phyloP scores from a whole-genome alignment of 1,284 basidiomycete species.

The Sphagnurus paluster region DNA sequence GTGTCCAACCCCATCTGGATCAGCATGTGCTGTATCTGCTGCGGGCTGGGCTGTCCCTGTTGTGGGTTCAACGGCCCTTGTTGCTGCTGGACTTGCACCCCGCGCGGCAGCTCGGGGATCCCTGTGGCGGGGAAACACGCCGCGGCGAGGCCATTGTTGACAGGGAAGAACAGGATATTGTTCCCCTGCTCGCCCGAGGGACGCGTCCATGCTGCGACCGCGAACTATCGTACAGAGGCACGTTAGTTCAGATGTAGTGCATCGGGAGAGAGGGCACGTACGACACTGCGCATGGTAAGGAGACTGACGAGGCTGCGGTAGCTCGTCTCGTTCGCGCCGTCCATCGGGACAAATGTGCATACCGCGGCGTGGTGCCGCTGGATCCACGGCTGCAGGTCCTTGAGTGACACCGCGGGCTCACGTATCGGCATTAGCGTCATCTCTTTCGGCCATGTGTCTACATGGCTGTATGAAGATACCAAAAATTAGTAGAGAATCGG shows the following conservation, averaged over 20 bases:
- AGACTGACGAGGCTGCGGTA: slow-evolving; percentile 41
- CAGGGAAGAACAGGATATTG: slow-evolving; percentile 54
- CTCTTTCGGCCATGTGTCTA: slow-evolving; percentile 53
- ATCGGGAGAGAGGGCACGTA: slow-evolving; percentile 29
- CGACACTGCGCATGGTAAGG: slow-evolving; percentile 42
- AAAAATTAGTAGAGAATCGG: too few species aligned
- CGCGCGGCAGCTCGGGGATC: slow-evolving; percentile 48
- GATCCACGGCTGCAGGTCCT: slow-evolving; percentile 52
- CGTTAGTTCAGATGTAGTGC: background rate
- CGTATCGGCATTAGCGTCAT: slow-evolving; percentile 45
- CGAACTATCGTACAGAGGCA: slow-evolving; percentile 44
- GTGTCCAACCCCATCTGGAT: slow-evolving; percentile 4
- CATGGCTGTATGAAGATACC: slow-evolving; percentile 35
- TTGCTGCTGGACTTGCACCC: slow-evolving; percentile 16
- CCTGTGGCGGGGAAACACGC: slow-evolving; percentile 57
- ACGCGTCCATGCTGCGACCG: slow-evolving; percentile 52
- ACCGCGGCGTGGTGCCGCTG: slow-evolving; percentile 35
- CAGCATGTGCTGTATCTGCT: slow-evolving; percentile 1
- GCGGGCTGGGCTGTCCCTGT: background rate
- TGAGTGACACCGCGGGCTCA: slow-evolving; percentile 39
- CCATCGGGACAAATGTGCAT: slow-evolving; percentile 34
- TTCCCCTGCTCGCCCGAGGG: slow-evolving; percentile 42
- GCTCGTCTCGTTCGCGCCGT: slow-evolving; percentile 36
- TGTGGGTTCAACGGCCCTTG: background rate
- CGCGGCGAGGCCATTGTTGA: slow-evolving; percentile 40